phyloP scores from a whole-genome alignment of 2,329 filamentous ascomycete species.

The Fusarium phyllophilum region DNA sequence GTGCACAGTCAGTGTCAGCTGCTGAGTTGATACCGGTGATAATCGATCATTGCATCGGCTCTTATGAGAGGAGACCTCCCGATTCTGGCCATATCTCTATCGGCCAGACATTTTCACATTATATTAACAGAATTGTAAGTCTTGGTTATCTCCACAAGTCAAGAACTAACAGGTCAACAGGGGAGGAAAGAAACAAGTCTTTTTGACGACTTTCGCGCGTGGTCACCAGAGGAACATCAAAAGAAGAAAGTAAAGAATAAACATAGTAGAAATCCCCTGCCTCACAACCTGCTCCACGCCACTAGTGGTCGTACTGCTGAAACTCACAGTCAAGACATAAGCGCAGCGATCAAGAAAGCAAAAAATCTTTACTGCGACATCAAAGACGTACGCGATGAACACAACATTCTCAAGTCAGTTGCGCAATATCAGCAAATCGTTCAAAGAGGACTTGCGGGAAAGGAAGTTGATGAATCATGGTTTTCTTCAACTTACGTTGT shows the following conservation, averaged over 20 bases:
- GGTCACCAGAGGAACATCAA: background rate
- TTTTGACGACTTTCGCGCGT: background rate
- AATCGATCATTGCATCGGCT: background rate
- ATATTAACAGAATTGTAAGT: background rate
- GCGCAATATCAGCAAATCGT: too few species aligned
- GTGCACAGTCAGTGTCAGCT: background rate
- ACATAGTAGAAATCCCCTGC: too few species aligned
- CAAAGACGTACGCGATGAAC: too few species aligned
- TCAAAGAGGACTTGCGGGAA: too few species aligned
- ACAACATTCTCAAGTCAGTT: too few species aligned
- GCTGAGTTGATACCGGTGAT: background rate
- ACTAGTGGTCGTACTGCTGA: too few species aligned
- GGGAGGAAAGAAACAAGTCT: background rate
- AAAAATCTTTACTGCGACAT: too few species aligned
- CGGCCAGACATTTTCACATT: background rate
- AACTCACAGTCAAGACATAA: too few species aligned
- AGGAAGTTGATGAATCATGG: too few species aligned
- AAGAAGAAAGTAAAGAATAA: too few species aligned
- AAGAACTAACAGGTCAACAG: accelerated
- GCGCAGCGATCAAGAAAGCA: accelerated
- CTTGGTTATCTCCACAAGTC: accelerated
- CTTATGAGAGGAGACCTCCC: background rate
- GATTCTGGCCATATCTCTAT: background rate
- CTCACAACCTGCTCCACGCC: too few species aligned
- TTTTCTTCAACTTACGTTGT: too few species aligned